Conservation (phyloP, 2,329 filamentous ascomycete genomes). For the Botrytis cinerea region DNA sequence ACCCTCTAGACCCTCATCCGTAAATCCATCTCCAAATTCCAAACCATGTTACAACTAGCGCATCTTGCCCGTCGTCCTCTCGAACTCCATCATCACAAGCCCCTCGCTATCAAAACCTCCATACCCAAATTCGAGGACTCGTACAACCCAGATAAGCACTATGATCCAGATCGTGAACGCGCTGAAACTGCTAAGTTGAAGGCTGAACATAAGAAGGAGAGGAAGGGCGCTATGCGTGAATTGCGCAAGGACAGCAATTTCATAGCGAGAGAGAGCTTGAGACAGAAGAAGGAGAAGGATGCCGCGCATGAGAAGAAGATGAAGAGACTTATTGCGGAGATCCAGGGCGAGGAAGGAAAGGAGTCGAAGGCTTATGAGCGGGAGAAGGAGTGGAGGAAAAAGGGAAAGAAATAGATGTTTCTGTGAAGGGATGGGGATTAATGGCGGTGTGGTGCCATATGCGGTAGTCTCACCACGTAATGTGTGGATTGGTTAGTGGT, state of each 20-base stretch:
- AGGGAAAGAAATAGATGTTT: constrained; percentile 51
- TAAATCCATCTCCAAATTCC: constrained; percentile 46
- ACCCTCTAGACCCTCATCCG: constrained; percentile 31
- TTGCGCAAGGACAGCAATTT: constrained; percentile 94
- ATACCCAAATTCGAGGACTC: constrained; percentile 95
- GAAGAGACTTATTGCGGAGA: constrained; percentile 86
- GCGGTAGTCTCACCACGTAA: background rate
- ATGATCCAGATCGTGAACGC: constrained; percentile 91
- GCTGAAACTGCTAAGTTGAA: constrained; percentile 77
- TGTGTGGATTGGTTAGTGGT: background rate
- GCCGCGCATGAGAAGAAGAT: constrained; percentile 96
- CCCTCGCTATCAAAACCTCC: constrained; percentile 81
- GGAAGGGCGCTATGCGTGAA: constrained; percentile 91
- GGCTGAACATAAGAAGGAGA: constrained; percentile 65
- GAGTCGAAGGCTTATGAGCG: constrained; percentile 88
- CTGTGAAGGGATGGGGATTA: background rate
- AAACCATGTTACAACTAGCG: constrained; percentile 60
- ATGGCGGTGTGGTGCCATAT: background rate
- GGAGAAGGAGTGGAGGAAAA: constrained; percentile 76
- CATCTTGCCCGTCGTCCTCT: constrained; percentile 73
- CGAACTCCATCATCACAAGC: constrained; percentile 84
- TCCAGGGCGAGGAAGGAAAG: constrained; percentile 87
- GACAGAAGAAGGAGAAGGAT: constrained; percentile 91
- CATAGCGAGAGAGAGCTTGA: constrained; percentile 84
- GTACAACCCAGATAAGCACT: constrained; percentile 94